Base-by-base conservation (phyloP, 768 basidiomycete genomes). In the Infundibulicybe gibba region DNA sequence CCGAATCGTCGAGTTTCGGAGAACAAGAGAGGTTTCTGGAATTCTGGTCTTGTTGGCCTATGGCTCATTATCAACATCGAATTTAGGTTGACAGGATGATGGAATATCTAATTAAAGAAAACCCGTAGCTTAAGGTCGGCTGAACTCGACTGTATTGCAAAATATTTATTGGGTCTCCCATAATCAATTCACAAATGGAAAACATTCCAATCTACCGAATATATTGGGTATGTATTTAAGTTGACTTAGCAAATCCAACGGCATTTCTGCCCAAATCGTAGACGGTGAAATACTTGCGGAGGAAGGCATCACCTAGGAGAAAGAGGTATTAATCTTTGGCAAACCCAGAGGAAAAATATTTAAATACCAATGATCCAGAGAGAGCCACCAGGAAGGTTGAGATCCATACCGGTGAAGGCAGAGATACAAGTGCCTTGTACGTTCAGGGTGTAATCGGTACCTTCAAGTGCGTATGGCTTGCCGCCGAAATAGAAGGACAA, bases 351-450 rank as follows among this genome's bases (percentile, higher is more conserved):
- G 6, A 25, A 4, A 25, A 8, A 25, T 21, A 11, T 11, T 20
- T 40, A 63, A 74, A 40, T 69, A 86, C 94, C 93, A 56, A 97
- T 71, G 56, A 95, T 92, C 92, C 92, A 94, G 40, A 95, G 72
- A n/a, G 80, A 66, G 37, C 83, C 81, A 52, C 83, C 81, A 1
- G 88, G 88, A 37, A 90, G 60, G 56, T 90, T 88, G 70, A 97
- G 85, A 61, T 97, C 94, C 68, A 97, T 67, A 17, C 89, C 90
- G 39, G 83, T 89, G 76, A 99, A 99, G 14, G 94, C 72, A 15
- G 90, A 94, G 52, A 99, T 89, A 66, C 97, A 99, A 13, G 91
- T 90, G 19, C 90, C 92, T 63, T 88, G 86, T 12, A 95, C 78
- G 51, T 98, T 76, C 42, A 99, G 77, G 56, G 97, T 74, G 68